phyloP scores from a whole-genome alignment of 345 rosid genomes.

The Populus alba region DNA sequence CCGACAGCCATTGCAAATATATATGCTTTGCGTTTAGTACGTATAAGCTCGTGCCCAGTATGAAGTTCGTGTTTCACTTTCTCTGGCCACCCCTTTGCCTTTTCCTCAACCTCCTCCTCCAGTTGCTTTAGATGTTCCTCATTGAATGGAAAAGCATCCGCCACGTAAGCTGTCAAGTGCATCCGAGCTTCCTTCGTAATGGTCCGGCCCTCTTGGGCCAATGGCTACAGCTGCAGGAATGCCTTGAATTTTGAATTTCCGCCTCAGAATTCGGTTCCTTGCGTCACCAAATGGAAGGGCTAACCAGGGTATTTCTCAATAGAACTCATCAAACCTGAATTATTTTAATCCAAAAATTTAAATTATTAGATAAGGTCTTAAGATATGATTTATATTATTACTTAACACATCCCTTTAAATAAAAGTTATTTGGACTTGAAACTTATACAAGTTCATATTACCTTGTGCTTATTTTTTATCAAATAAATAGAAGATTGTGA shows the following conservation, averaged over 20 bases:
- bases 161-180: slow-evolving; percentile 37
- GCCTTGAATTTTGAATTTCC: slow-evolving; percentile 51
- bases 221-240: slow-evolving; percentile 53
- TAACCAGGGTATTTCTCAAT: slow-evolving; percentile 61
- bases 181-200: slow-evolving; percentile 43
- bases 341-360: too few relatives aligned
- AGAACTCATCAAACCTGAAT: slow-evolving; percentile 45
- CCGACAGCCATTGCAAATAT: not conserved
- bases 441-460: too few relatives aligned
- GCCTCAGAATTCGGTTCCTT: slow-evolving; percentile 41
- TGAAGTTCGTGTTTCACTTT: slow-evolving; percentile 15
- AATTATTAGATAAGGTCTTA: too few relatives aligned
- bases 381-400: too few relatives aligned
- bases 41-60: slow-evolving; percentile 7
- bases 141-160: slow-evolving; percentile 66
- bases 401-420: too few relatives aligned
- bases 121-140: slow-evolving; percentile 47
- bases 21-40: not conserved
- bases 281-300: slow-evolving; percentile 67
- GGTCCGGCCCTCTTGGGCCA: slow-evolving; percentile 53
- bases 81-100: slow-evolving; percentile 13
- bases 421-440: too few relatives aligned
- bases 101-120: slow-evolving; percentile 23
- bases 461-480: too few relatives aligned
- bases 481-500: too few relatives aligned